Evolutionary conservation across 2,329 filamentous ascomycete species (phyloP), one percentile per base, ranked within the genome.

Genomic region (Ophiostoma quercus): DNA sequence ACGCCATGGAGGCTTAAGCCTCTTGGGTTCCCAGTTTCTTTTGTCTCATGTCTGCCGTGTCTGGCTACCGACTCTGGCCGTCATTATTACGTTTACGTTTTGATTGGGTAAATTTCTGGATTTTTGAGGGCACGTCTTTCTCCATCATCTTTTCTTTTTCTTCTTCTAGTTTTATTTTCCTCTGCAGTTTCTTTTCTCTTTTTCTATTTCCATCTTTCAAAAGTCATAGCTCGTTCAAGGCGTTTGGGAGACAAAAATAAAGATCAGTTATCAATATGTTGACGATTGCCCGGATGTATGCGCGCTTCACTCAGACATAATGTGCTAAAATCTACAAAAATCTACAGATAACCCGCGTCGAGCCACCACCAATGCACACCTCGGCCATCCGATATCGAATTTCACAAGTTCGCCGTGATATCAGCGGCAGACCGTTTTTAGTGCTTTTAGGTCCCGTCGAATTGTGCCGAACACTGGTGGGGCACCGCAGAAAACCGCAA

Each of bases 1-100:
- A 74, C 70, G 82, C 80, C 68, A 87, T 87, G 85, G 79, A 84
- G 77, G 82, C 84, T 75, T 85, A 79, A 62, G 6, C 37, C 34
- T 34, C 8, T 34, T 34, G 34, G 25, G 25, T 29, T 29, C 25
- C 34, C 34, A 34, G 62, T 32, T 47, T 67, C 47, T 67, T 51
- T 69, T 63, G 57, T 47, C 43, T 47, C 43, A 47, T 57, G 51
- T 37, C 60, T 63, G 32, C 32, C 6, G 29, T 19, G 57, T 60
- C 57, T 60, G 57, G 57, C 57, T 60, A 29, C 63, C 39, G 47
- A 43, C 47, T 69, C 51, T 51, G 63, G 43, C 66, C 51, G 60
- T 63, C 60, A 63, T 37, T 37, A 37, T 57, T 39, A 67, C 37
- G 39, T 34, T 70, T 67, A 63, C 29, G 62, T 43, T 68, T 67